These are phyloP conservation scores for Diatrype stigma DNA, from an alignment of 2,329 filamentous ascomycete genomes.

Conservation along the genomic window DNA sequence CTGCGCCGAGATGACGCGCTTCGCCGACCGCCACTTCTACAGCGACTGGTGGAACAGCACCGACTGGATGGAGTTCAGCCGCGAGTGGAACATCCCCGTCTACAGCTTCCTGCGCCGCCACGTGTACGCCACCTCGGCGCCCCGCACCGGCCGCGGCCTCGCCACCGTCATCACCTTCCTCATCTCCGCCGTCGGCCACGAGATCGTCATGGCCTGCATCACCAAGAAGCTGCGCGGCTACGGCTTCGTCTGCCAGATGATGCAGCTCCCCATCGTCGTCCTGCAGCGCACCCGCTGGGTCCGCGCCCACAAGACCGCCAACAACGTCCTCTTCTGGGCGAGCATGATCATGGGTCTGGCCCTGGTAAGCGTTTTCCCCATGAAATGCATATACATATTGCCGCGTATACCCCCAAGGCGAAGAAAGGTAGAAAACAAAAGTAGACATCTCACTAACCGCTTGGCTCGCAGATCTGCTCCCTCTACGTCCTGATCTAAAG, in stretches of 20 bases:
- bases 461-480: conserved; percentile 47
- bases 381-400: not conserved
- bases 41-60: conserved; percentile 71
- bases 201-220: conserved; percentile 96
- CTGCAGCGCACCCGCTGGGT: conserved; percentile 79
- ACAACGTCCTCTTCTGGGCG: conserved; percentile 88
- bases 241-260: conserved; percentile 91
- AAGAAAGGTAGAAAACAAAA: not conserved
- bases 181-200: conserved; percentile 83
- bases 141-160: conserved; percentile 68
- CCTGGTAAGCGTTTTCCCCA: conserved; percentile 51
- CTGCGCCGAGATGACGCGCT: conserved; percentile 89
- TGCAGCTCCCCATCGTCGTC: conserved; percentile 92
- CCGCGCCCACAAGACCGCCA: conserved; percentile 69
- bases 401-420: not conserved
- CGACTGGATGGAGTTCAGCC: conserved; percentile 92
- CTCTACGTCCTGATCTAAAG: conserved; percentile 53
- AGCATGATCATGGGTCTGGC: conserved; percentile 85
- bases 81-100: conserved; percentile 97
- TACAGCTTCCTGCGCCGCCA: conserved; percentile 93
- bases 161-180: conserved; percentile 91
- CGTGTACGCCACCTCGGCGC: conserved; percentile 80
- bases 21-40: conserved; percentile 94
- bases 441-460: conserved; percentile 9
- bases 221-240: conserved; percentile 95